These are phyloP conservation scores for Neurospora sp. DNA, from an alignment of 495 filamentous ascomycete species.

Conservation along the genomic window DNA sequence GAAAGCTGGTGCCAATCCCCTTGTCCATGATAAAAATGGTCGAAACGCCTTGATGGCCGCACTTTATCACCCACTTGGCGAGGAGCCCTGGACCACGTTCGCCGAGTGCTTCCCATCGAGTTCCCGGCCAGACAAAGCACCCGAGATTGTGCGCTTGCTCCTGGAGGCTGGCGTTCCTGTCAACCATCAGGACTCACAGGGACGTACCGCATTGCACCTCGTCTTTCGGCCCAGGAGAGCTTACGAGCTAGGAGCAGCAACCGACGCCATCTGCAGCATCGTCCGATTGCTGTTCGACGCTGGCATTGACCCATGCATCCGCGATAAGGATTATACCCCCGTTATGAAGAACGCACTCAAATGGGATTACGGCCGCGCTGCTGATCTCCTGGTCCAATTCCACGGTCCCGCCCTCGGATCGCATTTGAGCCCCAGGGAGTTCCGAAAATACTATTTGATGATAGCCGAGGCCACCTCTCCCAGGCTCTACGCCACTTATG, in stretches of 20 bases:
- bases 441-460: not conserved
- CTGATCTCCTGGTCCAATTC: not conserved
- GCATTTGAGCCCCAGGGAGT: not conserved
- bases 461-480: not conserved
- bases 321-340: not conserved
- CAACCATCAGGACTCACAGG: not conserved
- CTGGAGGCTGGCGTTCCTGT: not conserved
- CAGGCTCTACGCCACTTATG: not conserved
- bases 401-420: not conserved
- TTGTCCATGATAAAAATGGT: not conserved
- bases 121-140: not conserved
- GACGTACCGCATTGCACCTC: not conserved
- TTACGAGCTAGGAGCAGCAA: not conserved
- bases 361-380: not conserved
- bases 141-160: not conserved
- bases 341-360: not conserved
- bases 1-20: not conserved
- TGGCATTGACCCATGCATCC: not conserved
- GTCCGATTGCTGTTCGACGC: not conserved
- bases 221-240: not conserved
- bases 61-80: not conserved
- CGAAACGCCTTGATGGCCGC: not conserved
- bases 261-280: not conserved
- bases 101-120: not conserved
- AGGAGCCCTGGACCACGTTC: not conserved